Conservation (phyloP, 371 early-diverging fungal genomes). For the Rhizomucor pusillus region DNA sequence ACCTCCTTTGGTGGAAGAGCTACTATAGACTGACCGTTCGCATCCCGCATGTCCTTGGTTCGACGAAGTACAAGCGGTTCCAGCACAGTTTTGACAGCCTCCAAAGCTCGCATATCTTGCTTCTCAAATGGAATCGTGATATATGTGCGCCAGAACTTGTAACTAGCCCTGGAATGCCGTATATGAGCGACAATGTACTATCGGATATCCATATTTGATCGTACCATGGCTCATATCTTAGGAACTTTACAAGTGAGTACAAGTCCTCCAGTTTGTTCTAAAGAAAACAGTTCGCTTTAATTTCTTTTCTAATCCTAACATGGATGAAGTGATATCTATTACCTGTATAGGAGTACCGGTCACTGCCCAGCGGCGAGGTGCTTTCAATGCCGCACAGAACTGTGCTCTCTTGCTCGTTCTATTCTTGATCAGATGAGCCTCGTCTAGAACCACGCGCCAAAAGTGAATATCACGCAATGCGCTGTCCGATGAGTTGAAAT, state of each 20-base stretch:
- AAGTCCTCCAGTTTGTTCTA: conserved; percentile 76
- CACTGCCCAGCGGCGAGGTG: conserved; percentile 75
- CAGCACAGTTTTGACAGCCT: conserved; percentile 63
- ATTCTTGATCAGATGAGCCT: conserved; percentile 78
- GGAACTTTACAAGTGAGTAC: conserved; percentile 78
- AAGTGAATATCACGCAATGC: conserved; percentile 43
- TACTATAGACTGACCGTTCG: conserved; percentile 59
- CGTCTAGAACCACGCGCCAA: conserved; percentile 72
- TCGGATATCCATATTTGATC: not conserved
- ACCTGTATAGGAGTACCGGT: conserved; percentile 75
- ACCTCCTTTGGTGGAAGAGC: conserved; percentile 57
- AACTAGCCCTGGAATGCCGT: conserved; percentile 32
- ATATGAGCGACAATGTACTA: not conserved
- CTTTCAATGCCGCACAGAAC: conserved; percentile 58
- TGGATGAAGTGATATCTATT: too few relatives aligned
- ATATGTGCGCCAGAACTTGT: conserved; percentile 63
- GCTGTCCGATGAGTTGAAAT: conserved; percentile 25
- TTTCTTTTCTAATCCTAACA: too few relatives aligned
- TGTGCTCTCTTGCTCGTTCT: conserved; percentile 53
- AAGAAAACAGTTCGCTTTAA: not conserved
- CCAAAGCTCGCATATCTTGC: conserved; percentile 53
- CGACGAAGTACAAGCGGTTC: conserved; percentile 67
- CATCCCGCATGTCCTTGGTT: conserved; percentile 59
- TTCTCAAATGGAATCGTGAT: conserved; percentile 65
- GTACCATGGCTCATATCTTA: conserved; percentile 72